phyloP scores from a whole-genome alignment of 2,329 filamentous ascomycete species.

The Mycogone perniciosa region DNA sequence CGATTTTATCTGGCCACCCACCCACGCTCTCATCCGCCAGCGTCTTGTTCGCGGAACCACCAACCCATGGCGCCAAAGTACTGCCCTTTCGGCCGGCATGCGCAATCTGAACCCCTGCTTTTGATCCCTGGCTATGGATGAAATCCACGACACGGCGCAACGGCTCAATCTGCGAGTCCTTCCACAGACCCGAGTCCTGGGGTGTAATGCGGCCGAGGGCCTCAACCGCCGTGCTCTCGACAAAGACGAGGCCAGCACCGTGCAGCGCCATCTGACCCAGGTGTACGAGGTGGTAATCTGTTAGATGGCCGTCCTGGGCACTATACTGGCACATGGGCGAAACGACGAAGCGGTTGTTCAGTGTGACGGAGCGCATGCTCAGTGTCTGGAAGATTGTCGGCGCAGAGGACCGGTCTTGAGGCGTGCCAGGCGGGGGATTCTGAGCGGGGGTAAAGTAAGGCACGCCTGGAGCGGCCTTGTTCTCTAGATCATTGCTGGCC shows the following conservation, averaged over 20 bases:
- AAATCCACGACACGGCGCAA: conserved; percentile 69
- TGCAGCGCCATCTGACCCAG: conserved; percentile 71
- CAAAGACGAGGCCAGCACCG: conserved; percentile 65
- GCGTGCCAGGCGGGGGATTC: conserved; percentile 43
- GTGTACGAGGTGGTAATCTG: conserved; percentile 77
- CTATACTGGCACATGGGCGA: conserved; percentile 59
- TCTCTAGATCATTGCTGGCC: conserved; percentile 18
- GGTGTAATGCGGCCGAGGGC: conserved; percentile 78
- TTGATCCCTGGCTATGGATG: conserved; percentile 69
- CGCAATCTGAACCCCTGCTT: conserved; percentile 72
- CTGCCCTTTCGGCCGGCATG: conserved; percentile 71
- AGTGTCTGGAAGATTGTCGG: conserved; percentile 53
- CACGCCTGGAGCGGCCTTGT: conserved; percentile 37
- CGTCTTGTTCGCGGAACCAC: conserved; percentile 36
- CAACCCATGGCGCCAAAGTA: conserved; percentile 59
- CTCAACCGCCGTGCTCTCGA: conserved; percentile 73
- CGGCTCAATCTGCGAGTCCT: conserved; percentile 71
- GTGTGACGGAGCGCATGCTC: conserved; percentile 44
- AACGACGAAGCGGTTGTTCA: conserved; percentile 53
- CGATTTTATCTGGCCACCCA: conserved; percentile 53
- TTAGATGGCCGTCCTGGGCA: conserved; percentile 59
- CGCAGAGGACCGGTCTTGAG: conserved; percentile 32
- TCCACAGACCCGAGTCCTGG: conserved; percentile 74
- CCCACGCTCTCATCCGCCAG: conserved; percentile 46
- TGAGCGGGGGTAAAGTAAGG: conserved; percentile 52